Conservation (phyloP, 2,329 filamentous ascomycete genomes). For the Talaromyces piceae region DNA sequence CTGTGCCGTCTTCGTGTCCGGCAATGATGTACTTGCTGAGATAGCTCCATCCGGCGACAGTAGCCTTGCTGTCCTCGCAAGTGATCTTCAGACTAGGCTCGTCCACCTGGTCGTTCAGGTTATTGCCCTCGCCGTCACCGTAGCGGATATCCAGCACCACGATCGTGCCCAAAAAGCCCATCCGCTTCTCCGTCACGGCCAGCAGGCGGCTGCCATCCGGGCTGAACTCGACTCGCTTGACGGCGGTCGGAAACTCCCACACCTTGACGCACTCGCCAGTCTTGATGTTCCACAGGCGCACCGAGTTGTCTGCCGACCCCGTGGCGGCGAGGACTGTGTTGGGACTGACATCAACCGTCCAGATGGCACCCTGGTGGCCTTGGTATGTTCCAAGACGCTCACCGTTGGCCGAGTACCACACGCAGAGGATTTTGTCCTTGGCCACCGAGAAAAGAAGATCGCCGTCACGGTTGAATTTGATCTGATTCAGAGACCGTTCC, state of each 20-base stretch:
- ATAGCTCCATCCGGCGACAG: constrained; percentile 94
- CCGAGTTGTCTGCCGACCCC: constrained; percentile 95
- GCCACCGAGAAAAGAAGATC: constrained; percentile 93
- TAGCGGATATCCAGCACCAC: constrained; percentile 83
- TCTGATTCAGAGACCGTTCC: constrained; percentile 92
- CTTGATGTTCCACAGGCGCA: constrained; percentile 93
- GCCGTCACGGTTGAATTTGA: constrained; percentile 92
- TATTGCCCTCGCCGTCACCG: constrained; percentile 49
- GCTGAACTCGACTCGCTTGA: constrained; percentile 97
- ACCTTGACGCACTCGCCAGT: constrained; percentile 88
- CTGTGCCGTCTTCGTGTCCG: constrained; percentile 90
- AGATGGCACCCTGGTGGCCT: constrained; percentile 95
- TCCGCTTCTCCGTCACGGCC: constrained; percentile 96
- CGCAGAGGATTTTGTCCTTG: constrained; percentile 95
- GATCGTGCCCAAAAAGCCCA: constrained; percentile 91
- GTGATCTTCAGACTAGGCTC: constrained; percentile 82
- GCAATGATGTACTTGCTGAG: constrained; percentile 93
- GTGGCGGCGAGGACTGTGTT: constrained; percentile 86
- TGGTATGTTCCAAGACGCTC: constrained; percentile 95
- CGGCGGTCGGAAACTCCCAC: constrained; percentile 94
- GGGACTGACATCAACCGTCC: constrained; percentile 96
- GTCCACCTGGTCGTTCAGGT: constrained; percentile 69
- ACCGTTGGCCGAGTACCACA: constrained; percentile 95
- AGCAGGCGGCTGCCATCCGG: constrained; percentile 86
- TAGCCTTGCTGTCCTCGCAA: constrained; percentile 93